Evolutionary conservation across 306 rosid species (phyloP), one percentile per base, ranked within the genome.

Genomic region (Quillaja saponaria): DNA sequence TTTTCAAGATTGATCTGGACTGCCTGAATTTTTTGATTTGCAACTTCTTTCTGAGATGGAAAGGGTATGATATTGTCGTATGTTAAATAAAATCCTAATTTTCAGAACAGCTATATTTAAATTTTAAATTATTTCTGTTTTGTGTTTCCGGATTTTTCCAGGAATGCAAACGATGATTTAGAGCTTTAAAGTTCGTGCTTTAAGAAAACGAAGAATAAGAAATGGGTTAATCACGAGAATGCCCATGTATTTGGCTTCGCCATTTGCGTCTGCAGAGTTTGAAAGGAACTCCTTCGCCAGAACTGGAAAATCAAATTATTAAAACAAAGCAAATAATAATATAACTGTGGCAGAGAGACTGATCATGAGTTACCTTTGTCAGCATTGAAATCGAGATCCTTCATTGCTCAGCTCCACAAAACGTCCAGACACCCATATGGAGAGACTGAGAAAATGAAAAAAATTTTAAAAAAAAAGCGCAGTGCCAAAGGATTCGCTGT

Each of bases 1-100:
- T 94, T 97, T 69, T 85, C 95, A 1, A 94, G 88, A 63, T 94
- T 91, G 69, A 94, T 90, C 68, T 87, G 74, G 33, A 92, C 59
- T 14, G 98, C 81, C 15, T 84, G 79, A 31, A 75, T 57, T 76
- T 82, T 94, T 50, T 89, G 99, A 53, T 94, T 94, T 0, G 97
- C 96, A 45, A 94, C 86, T 19, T 94, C 80, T 85, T 94, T 97
- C 97, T 94, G 90, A 71, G 76, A 75, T 33, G 6, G 10, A 25
- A 42, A 33, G 1, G 45, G 13, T 5, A 41, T 11, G 44, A 42
- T 37, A 37, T 5, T 37, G 40, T 5, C 40, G 40, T 39, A 39
- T 39, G 13, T 3, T 39, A 25, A 25, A 25, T 25, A 4, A 25
- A n/a, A 25, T 4, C 31, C 31, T 25, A 25, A 4, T 25, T 18